Evolutionary conservation across 116 monocot species (phyloP), one percentile per base, ranked within the genome.

Genomic region (Posidonia oceanica): DNA sequence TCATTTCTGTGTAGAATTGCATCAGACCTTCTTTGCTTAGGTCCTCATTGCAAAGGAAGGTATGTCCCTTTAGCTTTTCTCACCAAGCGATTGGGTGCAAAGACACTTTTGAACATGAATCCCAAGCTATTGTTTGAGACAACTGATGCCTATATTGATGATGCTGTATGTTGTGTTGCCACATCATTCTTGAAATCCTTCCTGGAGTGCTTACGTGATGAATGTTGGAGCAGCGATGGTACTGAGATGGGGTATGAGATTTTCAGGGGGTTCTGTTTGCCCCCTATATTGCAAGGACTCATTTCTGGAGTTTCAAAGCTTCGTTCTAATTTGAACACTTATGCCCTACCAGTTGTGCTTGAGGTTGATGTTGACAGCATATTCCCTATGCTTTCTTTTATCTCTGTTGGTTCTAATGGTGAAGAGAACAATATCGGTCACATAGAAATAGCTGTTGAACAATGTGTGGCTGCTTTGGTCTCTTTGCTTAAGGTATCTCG

Each of bases 121-220:
- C 73, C 84, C 16, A 73, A 81, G 59, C 82, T 99, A 17, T 62
- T 93, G n/a, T 88, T 67, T 60, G 93, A 99, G 79, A 86, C 88
- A 15, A 57, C 61, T 63, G 76, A 81, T 73, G 87, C 88, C 2
- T 99, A 99, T 69, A 66, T 81, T 53, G 99, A 93, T 71, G 93
- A 99, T 81, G 90, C 90, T 84, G 84, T 93, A 52, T 99, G 99
- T 54, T 93, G 90, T 63, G 77, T 93, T 61, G 81, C 52, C 13
- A 99, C 99, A 48, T 81, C 88, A 79, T 99, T 99, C 72, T 83
- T 99, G 70, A 99, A 99, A 76, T 88, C 80, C 70, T 93, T 93
- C 61, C 81, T 99, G 38, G 93, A 90, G 72, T 79, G 83, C 69
- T 79, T 99, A 70, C 87, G 89, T 36, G 93, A 93, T 67, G 98